phyloP scores from a whole-genome alignment of 129 eudicot species.

The Apium graveolens region DNA sequence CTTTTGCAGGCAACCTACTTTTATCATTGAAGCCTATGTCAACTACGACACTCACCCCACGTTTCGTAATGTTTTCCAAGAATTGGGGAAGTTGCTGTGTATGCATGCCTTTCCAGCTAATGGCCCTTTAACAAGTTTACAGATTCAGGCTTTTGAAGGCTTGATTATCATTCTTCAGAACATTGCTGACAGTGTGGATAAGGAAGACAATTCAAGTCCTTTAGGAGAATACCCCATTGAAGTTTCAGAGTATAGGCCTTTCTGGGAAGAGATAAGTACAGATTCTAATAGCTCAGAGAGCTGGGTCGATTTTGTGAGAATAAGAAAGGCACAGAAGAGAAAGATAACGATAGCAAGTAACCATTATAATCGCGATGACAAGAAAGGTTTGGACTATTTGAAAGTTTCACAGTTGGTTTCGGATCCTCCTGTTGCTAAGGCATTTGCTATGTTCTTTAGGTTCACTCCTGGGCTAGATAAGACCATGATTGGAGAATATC shows the following conservation, averaged over 20 bases:
- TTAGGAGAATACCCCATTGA: conserved; percentile 63
- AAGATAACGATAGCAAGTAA: conserved; percentile 64
- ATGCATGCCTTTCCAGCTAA: conserved; percentile 60
- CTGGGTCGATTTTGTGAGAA: conserved; percentile 51
- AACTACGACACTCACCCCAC: conserved; percentile 68
- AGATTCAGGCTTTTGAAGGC: conserved; percentile 82
- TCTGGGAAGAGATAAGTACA: conserved; percentile 60
- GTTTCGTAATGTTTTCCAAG: conserved; percentile 55
- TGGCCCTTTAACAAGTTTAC: conserved; percentile 45
- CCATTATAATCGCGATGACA: conserved; percentile 74
- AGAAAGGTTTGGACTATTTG: conserved; percentile 73
- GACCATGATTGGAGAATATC: conserved; percentile 66
- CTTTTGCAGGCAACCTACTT: conserved; percentile 72
- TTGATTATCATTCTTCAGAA: conserved; percentile 52
- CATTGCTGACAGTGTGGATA: conserved; percentile 69
- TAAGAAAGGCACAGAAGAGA: conserved; percentile 62
- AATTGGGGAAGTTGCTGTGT: conserved; percentile 57
- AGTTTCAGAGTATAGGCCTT: conserved; percentile 47
- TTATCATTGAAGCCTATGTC: conserved; percentile 55
- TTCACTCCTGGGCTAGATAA: conserved; percentile 72
- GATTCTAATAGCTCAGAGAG: conserved; percentile 26
- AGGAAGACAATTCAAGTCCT: conserved; percentile 26
- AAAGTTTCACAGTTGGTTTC: conserved; percentile 44
- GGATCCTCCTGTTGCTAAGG: conserved; percentile 72
- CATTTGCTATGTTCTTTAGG: conserved; percentile 61